Evolutionary conservation across 257 asterid genomes (phyloP), one percentile per base, ranked within the genome.

Genomic region (Jaltomata sinuosa): DNA sequence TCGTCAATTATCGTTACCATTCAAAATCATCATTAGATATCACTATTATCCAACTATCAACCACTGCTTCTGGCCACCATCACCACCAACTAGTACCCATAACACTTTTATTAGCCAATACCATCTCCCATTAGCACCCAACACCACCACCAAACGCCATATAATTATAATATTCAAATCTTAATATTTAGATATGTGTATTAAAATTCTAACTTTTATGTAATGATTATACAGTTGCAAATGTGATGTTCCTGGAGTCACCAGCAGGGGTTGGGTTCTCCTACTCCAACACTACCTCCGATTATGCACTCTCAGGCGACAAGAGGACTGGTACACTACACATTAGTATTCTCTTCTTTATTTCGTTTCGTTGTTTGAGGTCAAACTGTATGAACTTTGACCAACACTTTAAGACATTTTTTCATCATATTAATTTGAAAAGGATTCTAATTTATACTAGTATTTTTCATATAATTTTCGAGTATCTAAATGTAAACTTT

Each of bases 191-290:
- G n/a, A n/a, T n/a, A n/a, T n/a, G n/a, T n/a, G n/a, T n/a, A n/a
- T n/a, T n/a, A n/a, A n/a, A n/a, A n/a, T n/a, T n/a, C n/a, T n/a
- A n/a, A n/a, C n/a, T n/a, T n/a, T n/a, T n/a, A n/a, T n/a, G n/a
- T n/a, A n/a, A n/a, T n/a, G 42, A 6, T 36, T 64, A 2, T 62
- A 81, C 89, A 89, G 92, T 72, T 79, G 88, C 92, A 86, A 89
- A 89, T 77, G 76, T 67, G 52, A 62, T 86, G 62, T 89, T 89
- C 61, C 68, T 89, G 59, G 92, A 89, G 85, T 89, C 90, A 2
- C 92, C 92, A 1, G 92, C 92, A n/a, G 89, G 89, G 14, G 92
- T 89, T 80, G 90, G 92, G 3, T 89, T 87, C 86, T 89, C 92
- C 3, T 89, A 87, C 83, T 89, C 92, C 52, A 89, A 86, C 77